phyloP scores from a whole-genome alignment of 306 rosid species.

The Gastrolobium villosum region DNA sequence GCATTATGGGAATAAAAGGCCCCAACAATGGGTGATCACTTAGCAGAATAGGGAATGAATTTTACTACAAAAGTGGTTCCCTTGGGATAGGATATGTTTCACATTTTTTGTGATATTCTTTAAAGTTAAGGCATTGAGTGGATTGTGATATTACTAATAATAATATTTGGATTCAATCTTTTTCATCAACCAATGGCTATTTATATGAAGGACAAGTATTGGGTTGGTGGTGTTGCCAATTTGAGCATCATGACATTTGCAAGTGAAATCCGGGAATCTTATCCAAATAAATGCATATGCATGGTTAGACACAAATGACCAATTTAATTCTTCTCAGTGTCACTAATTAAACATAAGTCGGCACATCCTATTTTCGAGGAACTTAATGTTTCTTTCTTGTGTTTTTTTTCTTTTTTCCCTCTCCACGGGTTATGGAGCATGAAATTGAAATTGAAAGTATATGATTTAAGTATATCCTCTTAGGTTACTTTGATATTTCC shows the following conservation, averaged over 20 bases:
- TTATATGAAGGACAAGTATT: slow-evolving; percentile 24
- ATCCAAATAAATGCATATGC: slow-evolving; percentile 51
- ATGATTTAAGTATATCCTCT: slow-evolving; percentile 47
- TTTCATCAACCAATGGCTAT: slow-evolving; percentile 31
- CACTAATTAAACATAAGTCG: slow-evolving; percentile 15
- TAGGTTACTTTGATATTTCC: slow-evolving; percentile 51
- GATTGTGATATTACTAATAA: slow-evolving; percentile 18
- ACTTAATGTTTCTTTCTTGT: background rate
- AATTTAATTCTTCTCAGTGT: slow-evolving; percentile 22
- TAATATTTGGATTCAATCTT: background rate
- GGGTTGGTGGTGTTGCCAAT: slow-evolving; percentile 49
- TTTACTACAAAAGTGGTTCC: slow-evolving; percentile 36
- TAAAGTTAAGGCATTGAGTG: slow-evolving; percentile 27
- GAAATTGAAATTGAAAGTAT: slow-evolving; percentile 44
- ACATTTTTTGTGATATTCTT: slow-evolving; percentile 42
- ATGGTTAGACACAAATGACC: slow-evolving; percentile 43
- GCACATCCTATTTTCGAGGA: slow-evolving; percentile 25
- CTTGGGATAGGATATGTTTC: slow-evolving; percentile 25
- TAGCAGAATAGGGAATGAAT: slow-evolving; percentile 8
- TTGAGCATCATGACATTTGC: slow-evolving; percentile 37
- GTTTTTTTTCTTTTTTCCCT: slow-evolving; percentile 20
- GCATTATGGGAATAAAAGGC: slow-evolving; percentile 6
- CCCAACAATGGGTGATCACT: slow-evolving; percentile 40
- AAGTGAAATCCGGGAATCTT: slow-evolving; percentile 49
- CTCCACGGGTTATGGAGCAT: slow-evolving; percentile 52